Evolutionary conservation across 179 eudicot genomes (phyloP).

Genomic region (Sideroxylon spinosum): DNA sequence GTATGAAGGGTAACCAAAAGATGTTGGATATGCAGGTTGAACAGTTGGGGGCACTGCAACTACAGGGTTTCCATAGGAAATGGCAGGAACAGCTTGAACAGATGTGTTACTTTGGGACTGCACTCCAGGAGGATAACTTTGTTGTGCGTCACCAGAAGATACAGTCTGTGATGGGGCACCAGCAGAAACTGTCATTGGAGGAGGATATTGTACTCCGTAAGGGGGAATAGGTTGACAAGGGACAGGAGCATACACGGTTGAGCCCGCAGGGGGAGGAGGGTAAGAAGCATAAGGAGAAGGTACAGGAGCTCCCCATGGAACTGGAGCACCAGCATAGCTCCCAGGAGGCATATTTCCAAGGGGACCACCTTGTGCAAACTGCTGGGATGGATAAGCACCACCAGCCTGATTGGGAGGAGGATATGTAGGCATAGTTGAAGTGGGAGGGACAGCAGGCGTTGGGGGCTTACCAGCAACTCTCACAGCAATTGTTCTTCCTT

Average conservation of each 20-base stretch:
- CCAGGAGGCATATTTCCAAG: conserved; percentile 44
- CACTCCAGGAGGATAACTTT: conserved; percentile 64
- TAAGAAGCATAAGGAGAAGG: conserved; percentile 62
- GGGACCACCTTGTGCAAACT: conserved; percentile 53
- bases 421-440: conserved; percentile 43
- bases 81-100: conserved; percentile 39
- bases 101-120: conserved; percentile 49
- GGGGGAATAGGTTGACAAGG: conserved; percentile 50
- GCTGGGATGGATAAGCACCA: conserved; percentile 69
- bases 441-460: conserved; percentile 61
- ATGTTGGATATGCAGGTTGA: conserved; percentile 48
- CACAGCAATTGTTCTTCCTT: conserved; percentile 65
- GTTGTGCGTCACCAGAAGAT: conserved; percentile 47
- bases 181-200: conserved; percentile 38
- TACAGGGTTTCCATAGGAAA: conserved; percentile 41
- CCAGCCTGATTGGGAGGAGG: conserved; percentile 44
- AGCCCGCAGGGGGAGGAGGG: conserved; percentile 74
- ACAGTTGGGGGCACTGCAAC: conserved; percentile 41
- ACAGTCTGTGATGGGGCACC: conserved; percentile 35
- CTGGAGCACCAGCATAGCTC: conserved; percentile 46
- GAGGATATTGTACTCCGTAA: conserved; percentile 65
- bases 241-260: conserved; percentile 48
- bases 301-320: conserved; percentile 71
- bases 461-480: conserved; percentile 80
- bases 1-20: conserved; percentile 56